Base-by-base conservation (phyloP, 2,329 filamentous ascomycete species). In the Tolypocladium capitatum region DNA sequence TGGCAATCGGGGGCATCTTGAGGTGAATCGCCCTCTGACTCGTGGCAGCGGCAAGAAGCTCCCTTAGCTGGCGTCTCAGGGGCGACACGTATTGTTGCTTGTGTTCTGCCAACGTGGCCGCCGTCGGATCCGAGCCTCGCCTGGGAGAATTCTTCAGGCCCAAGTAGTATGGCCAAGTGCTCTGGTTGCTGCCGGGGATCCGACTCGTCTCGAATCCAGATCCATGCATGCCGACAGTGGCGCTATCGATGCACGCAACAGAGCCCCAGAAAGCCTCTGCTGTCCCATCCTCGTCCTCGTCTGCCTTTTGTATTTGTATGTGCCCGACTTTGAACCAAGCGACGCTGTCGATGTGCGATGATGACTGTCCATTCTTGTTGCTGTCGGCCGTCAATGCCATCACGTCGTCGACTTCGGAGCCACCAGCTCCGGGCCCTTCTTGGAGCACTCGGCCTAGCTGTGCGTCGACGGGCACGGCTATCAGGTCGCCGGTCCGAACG, bases 241-340 rank as follows among this genome's bases (percentile, higher is more conserved):
- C 78, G 41, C 86, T 86, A 62, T 97, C 91, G 44, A 98, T 87
- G 43, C 84, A 84, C 3, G 85, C 87, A 35, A 91, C 81, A 1
- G 86, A 85, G 34, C 87, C 88, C 92, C 92, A 98, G 9, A 82
- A 70, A 46, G 86, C 82, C 44, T 82, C 78, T 4, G 76, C 75
- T 2, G 78, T 71, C 14, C 78, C 77, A 32, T 80, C 76, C n/a
- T 76, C 72, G 8, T 77, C 71, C 58, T 59, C 72, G 56, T 70
- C 81, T 55, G 60, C 64, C 55, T 69, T 80, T 59, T 70, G 70
- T 6, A 74, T 68, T 48, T 73, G 72, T 46, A 94, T 82, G 50
- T 87, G 84, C 35, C 84, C 84, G 36, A 98, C 84, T 53, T 83
- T 86, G 71, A 96, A 97, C 92, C 92, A 98, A 8, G 87, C 90